phyloP scores from a whole-genome alignment of 192 early-diverging fungal genomes.

The Rhizophagus clarus region DNA sequence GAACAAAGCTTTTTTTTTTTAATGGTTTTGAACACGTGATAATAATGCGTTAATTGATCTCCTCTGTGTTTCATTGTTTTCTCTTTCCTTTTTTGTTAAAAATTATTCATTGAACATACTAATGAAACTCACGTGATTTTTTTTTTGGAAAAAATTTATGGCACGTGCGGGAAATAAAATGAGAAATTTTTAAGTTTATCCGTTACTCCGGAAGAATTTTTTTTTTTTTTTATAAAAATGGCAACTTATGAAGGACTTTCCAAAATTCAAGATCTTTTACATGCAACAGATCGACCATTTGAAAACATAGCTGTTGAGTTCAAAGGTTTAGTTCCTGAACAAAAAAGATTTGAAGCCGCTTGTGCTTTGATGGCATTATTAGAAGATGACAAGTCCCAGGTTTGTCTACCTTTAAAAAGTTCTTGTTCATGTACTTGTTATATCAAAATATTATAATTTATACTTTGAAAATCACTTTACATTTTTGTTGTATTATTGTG shows the following conservation, averaged over 20 bases:
- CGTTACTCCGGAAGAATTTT: too few species aligned
- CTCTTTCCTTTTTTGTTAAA: too few species aligned
- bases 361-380: constrained; percentile 24
- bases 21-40: too few species aligned
- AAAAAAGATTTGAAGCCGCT: constrained; percentile 30
- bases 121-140: too few species aligned
- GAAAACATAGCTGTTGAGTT: constrained; percentile 25
- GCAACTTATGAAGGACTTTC: constrained; percentile 17
- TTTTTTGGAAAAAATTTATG: not conserved
- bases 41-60: too few species aligned
- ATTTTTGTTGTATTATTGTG: not conserved
- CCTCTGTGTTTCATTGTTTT: too few species aligned
- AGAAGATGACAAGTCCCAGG: constrained; percentile 23
- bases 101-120: too few species aligned
- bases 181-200: too few species aligned
- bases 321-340: constrained; percentile 21
- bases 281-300: constrained; percentile 15
- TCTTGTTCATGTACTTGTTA: not conserved
- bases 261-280: constrained; percentile 8
- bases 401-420: not conserved
- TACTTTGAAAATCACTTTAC: not conserved
- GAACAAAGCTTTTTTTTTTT: not conserved
- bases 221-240: constrained; percentile 5
- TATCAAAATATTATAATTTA: not conserved
- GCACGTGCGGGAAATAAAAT: not conserved